These are phyloP conservation scores for Cnidoscolus chayamansa DNA, from an alignment of 441 rosid species.

Conservation along the genomic window DNA sequence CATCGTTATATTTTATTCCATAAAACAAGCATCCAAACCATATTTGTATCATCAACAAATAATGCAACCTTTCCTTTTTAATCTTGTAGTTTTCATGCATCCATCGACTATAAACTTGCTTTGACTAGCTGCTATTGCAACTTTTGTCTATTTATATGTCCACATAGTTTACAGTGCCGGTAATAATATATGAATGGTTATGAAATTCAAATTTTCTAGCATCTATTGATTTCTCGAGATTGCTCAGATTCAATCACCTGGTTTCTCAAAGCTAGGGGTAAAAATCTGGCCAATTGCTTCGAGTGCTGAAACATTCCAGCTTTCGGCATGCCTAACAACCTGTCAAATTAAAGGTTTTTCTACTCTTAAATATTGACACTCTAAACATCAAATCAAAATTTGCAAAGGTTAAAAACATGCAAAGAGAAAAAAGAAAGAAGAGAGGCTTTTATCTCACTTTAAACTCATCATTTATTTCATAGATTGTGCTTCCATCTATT, in stretches of 20 bases:
- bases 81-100: not conserved
- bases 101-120: not conserved
- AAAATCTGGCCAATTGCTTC: constrained; percentile 79
- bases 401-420: not conserved
- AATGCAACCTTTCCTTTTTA: not conserved
- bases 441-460: constrained; percentile 34
- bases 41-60: not conserved
- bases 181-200: not conserved
- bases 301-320: constrained; percentile 72
- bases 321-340: constrained; percentile 77
- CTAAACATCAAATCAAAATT: not conserved
- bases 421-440: not conserved
- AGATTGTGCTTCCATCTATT: constrained; percentile 64
- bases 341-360: constrained; percentile 21
- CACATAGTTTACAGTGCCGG: not conserved
- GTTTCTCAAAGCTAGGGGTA: constrained; percentile 35
- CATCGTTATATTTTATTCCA: not conserved
- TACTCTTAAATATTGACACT: not conserved
- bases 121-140: not conserved
- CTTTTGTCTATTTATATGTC: too few species aligned
- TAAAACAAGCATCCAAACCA: not conserved
- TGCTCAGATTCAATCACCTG: constrained; percentile 20
- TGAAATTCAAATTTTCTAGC: not conserved
- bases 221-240: constrained; percentile 15
- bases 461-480: constrained; percentile 51